Percentiles rank a stretch among this genome's conserved stretches.
phyloP scores from a whole-genome alignment of 2,329 filamentous ascomycete genomes.

The Aspergillus latus region DNA sequence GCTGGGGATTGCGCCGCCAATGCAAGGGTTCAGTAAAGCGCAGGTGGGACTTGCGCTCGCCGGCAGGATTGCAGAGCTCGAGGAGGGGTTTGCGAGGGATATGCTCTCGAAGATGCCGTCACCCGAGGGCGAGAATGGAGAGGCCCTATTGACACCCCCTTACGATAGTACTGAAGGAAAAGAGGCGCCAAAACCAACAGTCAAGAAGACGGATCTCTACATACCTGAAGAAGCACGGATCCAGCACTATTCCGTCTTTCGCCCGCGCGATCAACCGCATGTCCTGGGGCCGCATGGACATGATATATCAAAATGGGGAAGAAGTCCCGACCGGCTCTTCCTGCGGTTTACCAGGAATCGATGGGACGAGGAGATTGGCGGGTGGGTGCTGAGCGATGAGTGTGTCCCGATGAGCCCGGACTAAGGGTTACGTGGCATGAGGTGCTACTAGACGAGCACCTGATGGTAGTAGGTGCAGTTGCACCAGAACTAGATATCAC shows the following conservation, averaged over 20 bases:
- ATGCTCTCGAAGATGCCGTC: neutral
- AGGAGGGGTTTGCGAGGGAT: neutral
- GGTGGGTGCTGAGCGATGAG: constrained; percentile 8
- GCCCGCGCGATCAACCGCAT: constrained; percentile 1
- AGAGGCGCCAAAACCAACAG: neutral
- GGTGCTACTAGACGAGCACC: too few species aligned
- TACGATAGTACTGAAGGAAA: neutral
- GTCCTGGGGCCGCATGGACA: constrained; percentile 1
- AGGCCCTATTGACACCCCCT: neutral
- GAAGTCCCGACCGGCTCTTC: constrained; percentile 6
- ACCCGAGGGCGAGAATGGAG: too few species aligned
- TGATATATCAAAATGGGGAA: constrained; percentile 6
- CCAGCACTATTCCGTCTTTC: neutral
- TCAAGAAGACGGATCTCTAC: neutral
- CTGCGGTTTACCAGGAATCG: constrained; percentile 5
- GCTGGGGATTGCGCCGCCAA: constrained; percentile 20
- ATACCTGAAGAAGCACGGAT: constrained; percentile 3
- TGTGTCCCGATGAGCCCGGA: constrained; percentile 3
- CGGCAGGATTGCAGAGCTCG: neutral
- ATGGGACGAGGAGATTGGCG: neutral
- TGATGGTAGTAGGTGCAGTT: too few species aligned
- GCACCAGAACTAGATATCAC: too few species aligned
- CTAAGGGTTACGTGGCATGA: too few species aligned
- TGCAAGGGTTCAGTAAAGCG: constrained; percentile 23
- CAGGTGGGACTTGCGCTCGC: constrained; percentile 3